Evolutionary conservation across 176 grass and related monocot genomes (phyloP).

Genomic region (Carex myosuroides): DNA sequence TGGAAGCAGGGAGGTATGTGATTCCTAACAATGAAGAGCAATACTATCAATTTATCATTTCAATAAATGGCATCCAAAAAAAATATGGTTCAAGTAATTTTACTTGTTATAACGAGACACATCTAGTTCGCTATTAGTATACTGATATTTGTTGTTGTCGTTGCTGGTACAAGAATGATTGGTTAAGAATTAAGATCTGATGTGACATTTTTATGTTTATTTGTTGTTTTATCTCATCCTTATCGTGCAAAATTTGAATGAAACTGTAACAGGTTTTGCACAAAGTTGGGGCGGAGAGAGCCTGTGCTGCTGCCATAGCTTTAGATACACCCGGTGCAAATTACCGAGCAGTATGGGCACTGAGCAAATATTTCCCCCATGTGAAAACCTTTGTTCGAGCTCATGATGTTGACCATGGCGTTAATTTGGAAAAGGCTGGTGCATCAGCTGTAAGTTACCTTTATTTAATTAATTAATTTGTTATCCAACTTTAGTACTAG

Average conservation of each 20-base stretch:
- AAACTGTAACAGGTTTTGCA: conserved; percentile 65
- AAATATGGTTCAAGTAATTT: not conserved
- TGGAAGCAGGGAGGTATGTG: conserved; percentile 82
- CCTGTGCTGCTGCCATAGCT: conserved; percentile 95
- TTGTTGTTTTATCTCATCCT: not conserved
- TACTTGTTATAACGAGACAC: not conserved
- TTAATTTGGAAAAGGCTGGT: conserved; percentile 99
- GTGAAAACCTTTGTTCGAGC: conserved; percentile 97
- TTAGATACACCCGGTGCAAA: conserved; percentile 98
- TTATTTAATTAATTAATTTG: conserved; percentile 5
- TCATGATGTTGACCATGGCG: conserved; percentile 94
- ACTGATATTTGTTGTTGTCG: not conserved
- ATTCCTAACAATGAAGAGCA: not conserved
- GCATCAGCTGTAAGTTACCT: conserved; percentile 74
- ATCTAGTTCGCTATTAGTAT: not conserved
- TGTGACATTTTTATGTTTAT: not conserved
- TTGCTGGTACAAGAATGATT: not conserved
- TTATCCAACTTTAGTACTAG: not conserved
- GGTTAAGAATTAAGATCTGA: not conserved
- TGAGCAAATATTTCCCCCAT: conserved; percentile 95
- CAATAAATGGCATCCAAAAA: not conserved
- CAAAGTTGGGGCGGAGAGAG: conserved; percentile 97
- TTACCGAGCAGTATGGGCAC: conserved; percentile 96
- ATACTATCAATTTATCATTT: not conserved
- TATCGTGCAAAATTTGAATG: not conserved